Percentiles rank a stretch among this genome's conserved stretches.
Evolutionary conservation across 2,329 filamentous ascomycete genomes (phyloP).

Genomic region (Cladosporium sp.): DNA sequence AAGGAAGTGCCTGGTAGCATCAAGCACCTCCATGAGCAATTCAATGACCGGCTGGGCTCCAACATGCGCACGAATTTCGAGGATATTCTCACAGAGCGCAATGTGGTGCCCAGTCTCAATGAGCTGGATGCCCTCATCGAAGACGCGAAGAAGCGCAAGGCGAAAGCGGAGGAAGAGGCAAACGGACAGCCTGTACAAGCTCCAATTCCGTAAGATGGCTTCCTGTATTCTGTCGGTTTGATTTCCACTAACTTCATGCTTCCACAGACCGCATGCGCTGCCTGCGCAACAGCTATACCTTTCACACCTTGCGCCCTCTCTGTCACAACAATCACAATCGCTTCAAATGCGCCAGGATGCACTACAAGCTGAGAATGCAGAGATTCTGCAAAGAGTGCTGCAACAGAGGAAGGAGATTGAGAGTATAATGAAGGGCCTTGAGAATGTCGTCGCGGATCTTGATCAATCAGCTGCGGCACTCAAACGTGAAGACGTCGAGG

Average conservation of each 20-base stretch:
- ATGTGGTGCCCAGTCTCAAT: conserved; percentile 60
- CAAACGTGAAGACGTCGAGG: conserved; percentile 32
- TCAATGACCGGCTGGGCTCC: conserved; percentile 59
- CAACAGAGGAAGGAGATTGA: conserved; percentile 60
- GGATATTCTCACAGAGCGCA: conserved; percentile 57
- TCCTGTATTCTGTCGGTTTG: not conserved
- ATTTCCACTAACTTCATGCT: not conserved
- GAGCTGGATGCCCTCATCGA: conserved; percentile 60
- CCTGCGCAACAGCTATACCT: conserved; percentile 57
- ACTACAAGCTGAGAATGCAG: conserved; percentile 55
- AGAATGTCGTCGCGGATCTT: conserved; percentile 58
- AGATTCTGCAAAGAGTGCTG: conserved; percentile 52
- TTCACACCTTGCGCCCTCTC: conserved; percentile 59
- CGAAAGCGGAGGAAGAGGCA: conserved; percentile 41
- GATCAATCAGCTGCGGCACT: conserved; percentile 51
- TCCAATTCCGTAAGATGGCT: conserved; percentile 49
- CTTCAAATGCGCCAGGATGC: conserved; percentile 52
- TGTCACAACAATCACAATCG: conserved; percentile 51
- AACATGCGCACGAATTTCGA: conserved; percentile 56
- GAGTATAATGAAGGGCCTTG: conserved; percentile 54
- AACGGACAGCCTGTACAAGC: conserved; percentile 37
- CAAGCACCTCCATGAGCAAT: conserved; percentile 58
- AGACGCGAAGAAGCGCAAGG: conserved; percentile 57
- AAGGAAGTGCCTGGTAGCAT: conserved; percentile 57
- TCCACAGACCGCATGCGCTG: conserved; percentile 57